Evolutionary conservation across 805 yeast species (phyloP).

Genomic region (Yamadazyma sp.): DNA sequence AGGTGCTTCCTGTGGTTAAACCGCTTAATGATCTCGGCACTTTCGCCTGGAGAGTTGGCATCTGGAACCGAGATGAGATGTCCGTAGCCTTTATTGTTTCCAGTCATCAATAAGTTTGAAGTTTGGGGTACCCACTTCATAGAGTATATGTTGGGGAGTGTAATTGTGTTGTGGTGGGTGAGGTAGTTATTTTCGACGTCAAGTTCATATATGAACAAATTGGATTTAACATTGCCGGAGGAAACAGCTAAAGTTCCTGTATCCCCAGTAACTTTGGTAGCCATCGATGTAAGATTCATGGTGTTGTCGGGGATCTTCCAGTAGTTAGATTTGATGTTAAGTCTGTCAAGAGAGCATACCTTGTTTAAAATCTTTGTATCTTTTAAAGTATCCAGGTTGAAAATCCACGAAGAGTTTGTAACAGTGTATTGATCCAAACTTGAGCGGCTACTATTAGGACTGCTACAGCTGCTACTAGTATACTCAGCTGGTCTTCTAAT

Average conservation of each 20-base stretch:
- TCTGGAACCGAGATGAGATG: constrained; percentile 72
- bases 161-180: constrained; percentile 59
- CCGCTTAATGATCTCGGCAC: constrained; percentile 74
- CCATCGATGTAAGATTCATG: constrained; percentile 47
- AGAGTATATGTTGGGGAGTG: constrained; percentile 54
- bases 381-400: constrained; percentile 24
- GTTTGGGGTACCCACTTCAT: constrained; percentile 51
- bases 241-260: constrained; percentile 51
- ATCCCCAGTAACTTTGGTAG: constrained; percentile 18
- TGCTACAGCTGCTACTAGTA: constrained; percentile 21
- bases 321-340: constrained; percentile 44
- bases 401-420: constrained; percentile 28
- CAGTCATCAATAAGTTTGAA: constrained; percentile 55
- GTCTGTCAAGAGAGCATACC: constrained; percentile 39
- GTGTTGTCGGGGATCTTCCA: constrained; percentile 47
- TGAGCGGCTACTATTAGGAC: constrained; percentile 20
- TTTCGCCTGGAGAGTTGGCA: constrained; percentile 28
- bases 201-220: constrained; percentile 52
- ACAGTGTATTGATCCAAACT: constrained; percentile 1
- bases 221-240: constrained; percentile 45
- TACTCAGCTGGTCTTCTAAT: constrained; percentile 22
- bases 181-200: constrained; percentile 40
- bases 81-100: constrained; percentile 73
- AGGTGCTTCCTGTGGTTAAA: constrained; percentile 77
- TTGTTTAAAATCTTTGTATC: constrained; percentile 40